Evolutionary conservation across 164 flowering plant species (phyloP), one percentile per base, ranked within the genome.

Genomic region (Dillenia turbinata): DNA sequence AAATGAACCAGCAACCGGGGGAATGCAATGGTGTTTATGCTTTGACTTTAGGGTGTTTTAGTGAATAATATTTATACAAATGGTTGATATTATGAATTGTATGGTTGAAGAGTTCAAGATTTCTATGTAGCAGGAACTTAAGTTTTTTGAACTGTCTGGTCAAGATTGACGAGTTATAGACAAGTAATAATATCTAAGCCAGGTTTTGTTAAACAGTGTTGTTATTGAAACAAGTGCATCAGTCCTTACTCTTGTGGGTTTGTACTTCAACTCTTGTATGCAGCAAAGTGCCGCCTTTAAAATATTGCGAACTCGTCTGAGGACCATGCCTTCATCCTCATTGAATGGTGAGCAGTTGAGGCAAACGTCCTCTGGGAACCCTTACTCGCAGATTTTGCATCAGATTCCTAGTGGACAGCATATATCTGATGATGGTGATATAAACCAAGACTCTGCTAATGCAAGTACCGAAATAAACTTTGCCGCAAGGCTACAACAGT

Each of bases 211-310:
- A 33, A 33, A 33, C 40, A 5, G 40, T 33, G 6, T 33, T 26
- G 33, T 26, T 33, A 33, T 33, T 33, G 40, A 33, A 33, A 5
- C 40, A 33, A 33, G 40, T 33, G 40, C 40, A 33, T 33, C 40
- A 33, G 40, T 5, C 7, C 40, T 15, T 33, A 12, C 2, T 50
- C 9, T 33, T 9, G 6, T 58, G 12, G 57, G 9, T 69, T 24
- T 16, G 55, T 68, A 12, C 9, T n/a, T 62, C 64, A 45, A 44
- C 40, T 56, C 26, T 9, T 19, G 22, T 15, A 49, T 83, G 81
- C 92, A 94, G 99, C 99, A 92, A 94, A 94, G 97, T 78, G 82
- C 83, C 6, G 97, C 97, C 57, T 94, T 94, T 73, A 91, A 86
- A 78, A 85, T 85, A 62, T 71, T 91, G 50, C 71, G 84, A 49